These are phyloP conservation scores for Tephrocybe sp. DNA, from an alignment of 768 basidiomycete genomes.

Conservation along the genomic window DNA sequence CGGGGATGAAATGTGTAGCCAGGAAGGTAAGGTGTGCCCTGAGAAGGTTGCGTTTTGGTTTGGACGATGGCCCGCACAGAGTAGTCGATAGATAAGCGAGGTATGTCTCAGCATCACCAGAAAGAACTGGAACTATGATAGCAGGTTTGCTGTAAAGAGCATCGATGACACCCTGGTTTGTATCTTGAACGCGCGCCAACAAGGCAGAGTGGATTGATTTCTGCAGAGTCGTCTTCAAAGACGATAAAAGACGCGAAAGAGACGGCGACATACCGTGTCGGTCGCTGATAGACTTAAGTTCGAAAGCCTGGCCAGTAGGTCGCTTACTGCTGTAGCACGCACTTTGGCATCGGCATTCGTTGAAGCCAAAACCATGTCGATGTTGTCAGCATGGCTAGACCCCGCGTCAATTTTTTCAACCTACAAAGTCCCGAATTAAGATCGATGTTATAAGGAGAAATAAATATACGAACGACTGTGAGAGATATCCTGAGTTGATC, in stretches of 20 bases:
- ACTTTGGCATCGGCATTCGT: constrained; percentile 60
- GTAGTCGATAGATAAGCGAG: constrained; percentile 40
- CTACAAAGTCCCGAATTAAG: not conserved
- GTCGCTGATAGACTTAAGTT: constrained; percentile 29
- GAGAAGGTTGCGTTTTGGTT: constrained; percentile 52
- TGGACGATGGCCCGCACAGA: constrained; percentile 34
- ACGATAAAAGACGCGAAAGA: not conserved
- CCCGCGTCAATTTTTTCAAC: constrained; percentile 7
- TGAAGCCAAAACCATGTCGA: constrained; percentile 54
- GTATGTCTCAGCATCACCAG: constrained; percentile 42
- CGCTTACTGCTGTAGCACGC: constrained; percentile 59
- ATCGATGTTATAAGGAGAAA: not conserved
- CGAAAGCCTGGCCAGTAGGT: constrained; percentile 42
- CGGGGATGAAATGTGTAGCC: constrained; percentile 39
- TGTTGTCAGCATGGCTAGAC: constrained; percentile 18
- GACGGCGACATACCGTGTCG: constrained; percentile 41
- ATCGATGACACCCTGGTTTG: constrained; percentile 57
- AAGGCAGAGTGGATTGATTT: constrained; percentile 63
- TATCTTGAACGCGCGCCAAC: constrained; percentile 68
- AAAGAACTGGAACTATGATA: constrained; percentile 44
- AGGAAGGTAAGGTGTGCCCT: constrained; percentile 61
- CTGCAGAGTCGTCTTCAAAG: constrained; percentile 29
- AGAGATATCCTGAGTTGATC: constrained; percentile 61
- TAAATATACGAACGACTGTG: constrained; percentile 43
- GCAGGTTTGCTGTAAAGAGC: constrained; percentile 61